Percentiles rank a stretch among this genome's conserved stretches.
Evolutionary conservation across 73 alveolate species (phyloP).

Genomic region (Uronychia setigera): DNA sequence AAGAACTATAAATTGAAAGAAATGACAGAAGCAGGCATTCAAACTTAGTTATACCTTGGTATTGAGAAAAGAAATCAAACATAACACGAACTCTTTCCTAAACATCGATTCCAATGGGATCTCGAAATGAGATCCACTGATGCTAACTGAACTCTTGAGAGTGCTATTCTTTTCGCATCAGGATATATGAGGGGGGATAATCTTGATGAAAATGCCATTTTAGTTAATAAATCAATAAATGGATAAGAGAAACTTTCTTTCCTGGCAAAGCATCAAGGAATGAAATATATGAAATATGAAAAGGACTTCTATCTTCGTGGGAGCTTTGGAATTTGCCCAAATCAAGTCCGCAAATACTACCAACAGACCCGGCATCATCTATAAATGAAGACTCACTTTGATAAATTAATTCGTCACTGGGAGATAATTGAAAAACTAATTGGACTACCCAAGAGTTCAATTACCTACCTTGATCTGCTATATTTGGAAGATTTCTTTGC

Average conservation of each 20-base stretch:
- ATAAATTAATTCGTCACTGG: not conserved
- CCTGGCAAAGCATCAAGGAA: not conserved
- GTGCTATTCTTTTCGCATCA: not conserved
- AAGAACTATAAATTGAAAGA: not conserved
- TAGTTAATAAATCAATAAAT: no score
- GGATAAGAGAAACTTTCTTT: not conserved
- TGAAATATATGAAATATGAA: not conserved
- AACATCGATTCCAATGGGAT: not conserved
- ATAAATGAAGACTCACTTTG: not conserved
- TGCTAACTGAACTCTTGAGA: not conserved
- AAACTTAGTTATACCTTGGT: not conserved
- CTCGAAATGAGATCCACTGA: not conserved
- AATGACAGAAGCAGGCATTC: not conserved
- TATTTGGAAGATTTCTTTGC: not conserved
- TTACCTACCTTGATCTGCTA: not conserved
- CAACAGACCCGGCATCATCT: not conserved
- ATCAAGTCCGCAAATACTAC: not conserved
- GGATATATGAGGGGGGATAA: not conserved
- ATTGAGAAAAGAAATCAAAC: not conserved
- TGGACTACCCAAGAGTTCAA: not conserved
- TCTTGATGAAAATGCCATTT: not conserved
- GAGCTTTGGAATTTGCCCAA: not conserved
- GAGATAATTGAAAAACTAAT: not conserved
- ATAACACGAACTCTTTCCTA: not conserved
- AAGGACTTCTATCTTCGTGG: not conserved